These are phyloP conservation scores for Erysimum cheiranthoides DNA, from an alignment of 345 rosid genomes.

Conservation along the genomic window DNA sequence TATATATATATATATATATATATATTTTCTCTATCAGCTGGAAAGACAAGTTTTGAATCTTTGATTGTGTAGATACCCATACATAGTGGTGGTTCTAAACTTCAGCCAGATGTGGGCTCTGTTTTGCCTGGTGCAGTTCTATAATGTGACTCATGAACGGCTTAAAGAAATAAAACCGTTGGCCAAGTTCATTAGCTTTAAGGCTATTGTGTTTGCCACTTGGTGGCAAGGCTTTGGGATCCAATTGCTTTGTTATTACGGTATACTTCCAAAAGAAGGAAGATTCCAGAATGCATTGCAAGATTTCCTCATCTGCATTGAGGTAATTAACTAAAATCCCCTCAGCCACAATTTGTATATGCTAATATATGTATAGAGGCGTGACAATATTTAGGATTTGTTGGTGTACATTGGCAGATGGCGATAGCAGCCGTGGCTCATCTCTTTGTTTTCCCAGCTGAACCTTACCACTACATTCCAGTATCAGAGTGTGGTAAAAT, in stretches of 20 bases:
- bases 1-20: not conserved
- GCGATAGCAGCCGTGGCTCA: constrained; percentile 86
- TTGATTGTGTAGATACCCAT: constrained; percentile 69
- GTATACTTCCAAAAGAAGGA: constrained; percentile 68
- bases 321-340: constrained; percentile 49
- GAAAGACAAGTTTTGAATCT: not conserved
- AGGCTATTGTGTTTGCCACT: constrained; percentile 89
- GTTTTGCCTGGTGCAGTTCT: constrained; percentile 91
- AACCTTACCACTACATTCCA: constrained; percentile 61
- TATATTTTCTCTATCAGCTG: not conserved
- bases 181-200: constrained; percentile 92
- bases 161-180: constrained; percentile 76
- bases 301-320: constrained; percentile 82
- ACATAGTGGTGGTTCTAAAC: constrained; percentile 72
- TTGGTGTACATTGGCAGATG: constrained; percentile 55
- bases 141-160: constrained; percentile 75
- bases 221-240: constrained; percentile 98
- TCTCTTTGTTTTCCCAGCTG: constrained; percentile 70
- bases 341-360: not conserved
- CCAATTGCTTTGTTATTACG: constrained; percentile 61
- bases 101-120: constrained; percentile 98
- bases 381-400: too few species aligned
- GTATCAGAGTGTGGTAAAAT: constrained; percentile 47
- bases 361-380: not conserved
- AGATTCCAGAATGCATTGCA: constrained; percentile 65